A percentile compares a stretch with the other conserved stretches of the same genome.
Evolutionary conservation across 208 protist species (phyloP).

Genomic region (Leishmania aethiopica): DNA sequence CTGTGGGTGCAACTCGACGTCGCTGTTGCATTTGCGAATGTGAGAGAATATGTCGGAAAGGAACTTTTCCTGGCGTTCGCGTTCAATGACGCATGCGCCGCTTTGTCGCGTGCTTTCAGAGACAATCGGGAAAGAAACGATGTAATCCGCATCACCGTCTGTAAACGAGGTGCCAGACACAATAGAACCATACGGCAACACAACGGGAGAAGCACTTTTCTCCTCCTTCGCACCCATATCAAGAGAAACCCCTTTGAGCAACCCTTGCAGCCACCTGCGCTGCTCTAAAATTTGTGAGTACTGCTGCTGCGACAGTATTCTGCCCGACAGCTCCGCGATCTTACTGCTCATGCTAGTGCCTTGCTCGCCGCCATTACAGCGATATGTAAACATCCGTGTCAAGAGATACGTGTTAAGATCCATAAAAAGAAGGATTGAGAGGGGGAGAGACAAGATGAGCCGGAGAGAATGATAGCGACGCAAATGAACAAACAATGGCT

Average conservation of each 20-base stretch:
- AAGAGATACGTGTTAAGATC: background rate
- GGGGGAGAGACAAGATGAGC: background rate
- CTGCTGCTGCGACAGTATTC: constrained; percentile 20
- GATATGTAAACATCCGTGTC: background rate
- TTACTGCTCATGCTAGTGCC: constrained; percentile 1
- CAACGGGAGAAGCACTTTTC: constrained; percentile 24
- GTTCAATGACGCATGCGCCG: constrained; percentile 11
- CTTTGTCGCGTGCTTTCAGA: too few relatives aligned
- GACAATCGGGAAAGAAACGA: constrained; percentile 46
- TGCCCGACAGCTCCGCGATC: constrained; percentile 12
- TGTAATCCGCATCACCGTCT: constrained; percentile 77
- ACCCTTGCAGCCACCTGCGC: constrained; percentile 35
- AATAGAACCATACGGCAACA: constrained; percentile 78
- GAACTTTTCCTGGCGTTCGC: constrained; percentile 49
- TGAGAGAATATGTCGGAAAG: constrained; percentile 54
- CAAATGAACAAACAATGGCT: background rate
- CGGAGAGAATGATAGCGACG: background rate
- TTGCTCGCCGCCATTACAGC: background rate
- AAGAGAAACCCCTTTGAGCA: constrained; percentile 24
- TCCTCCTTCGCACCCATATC: background rate
- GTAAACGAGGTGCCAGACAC: constrained; percentile 73
- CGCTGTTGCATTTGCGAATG: constrained; percentile 24
- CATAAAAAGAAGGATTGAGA: background rate
- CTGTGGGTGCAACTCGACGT: constrained; percentile 43
- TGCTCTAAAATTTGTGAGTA: constrained; percentile 26